Base-by-base conservation (phyloP, 495 filamentous ascomycete species). In the Lentithecium fluviatile region DNA sequence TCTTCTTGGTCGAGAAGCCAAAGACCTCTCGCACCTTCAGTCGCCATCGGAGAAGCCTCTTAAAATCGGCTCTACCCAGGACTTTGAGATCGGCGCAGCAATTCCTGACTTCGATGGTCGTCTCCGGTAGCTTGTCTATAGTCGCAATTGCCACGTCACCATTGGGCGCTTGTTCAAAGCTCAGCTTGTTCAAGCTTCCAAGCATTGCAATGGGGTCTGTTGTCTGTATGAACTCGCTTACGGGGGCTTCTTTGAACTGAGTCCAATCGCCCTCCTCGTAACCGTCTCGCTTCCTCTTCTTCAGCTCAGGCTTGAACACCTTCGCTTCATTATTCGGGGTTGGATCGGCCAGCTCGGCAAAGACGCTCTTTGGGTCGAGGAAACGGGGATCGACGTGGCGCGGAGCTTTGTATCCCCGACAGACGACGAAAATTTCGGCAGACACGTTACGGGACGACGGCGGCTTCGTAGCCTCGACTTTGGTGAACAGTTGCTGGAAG, bases 361-460 rank as follows among this genome's bases (percentile, higher is more conserved):
- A 99, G 19, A 97, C 95, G 51, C 90, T 83, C 37, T 85, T 84
- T 6, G 94, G 84, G 71, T 98, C 94, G 48, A 98, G 82, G 69
- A 98, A 93, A 58, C 88, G 88, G 3, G 95, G 91, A 70, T 98
- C 94, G 56, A 98, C 83, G 50, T 83, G 82, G 73, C 95, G 96
- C 0, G 94, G 95, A 1, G 94, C 94, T 77, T 90, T 94, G 80
- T 83, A 97, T 3, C 92, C 93, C 53, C 85, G 85, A 73, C 94
- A 97, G 20, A 97, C 93, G 63, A 97, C 94, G 79, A 97, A 97
- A 50, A 97, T 97, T 79, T 97, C 93, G 56, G 93, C 93, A 23
- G 91, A 96, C 24, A 97, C 94, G 62, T 92, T 96, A 76, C 94
- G 80, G 1, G 90, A 95, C 3, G 93, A 96, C 4, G 94, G 94